Percentiles rank a stretch among this genome's conserved stretches.
These are phyloP conservation scores for Candida schatavii DNA, from an alignment of 805 yeast genomes.

Conservation along the genomic window DNA sequence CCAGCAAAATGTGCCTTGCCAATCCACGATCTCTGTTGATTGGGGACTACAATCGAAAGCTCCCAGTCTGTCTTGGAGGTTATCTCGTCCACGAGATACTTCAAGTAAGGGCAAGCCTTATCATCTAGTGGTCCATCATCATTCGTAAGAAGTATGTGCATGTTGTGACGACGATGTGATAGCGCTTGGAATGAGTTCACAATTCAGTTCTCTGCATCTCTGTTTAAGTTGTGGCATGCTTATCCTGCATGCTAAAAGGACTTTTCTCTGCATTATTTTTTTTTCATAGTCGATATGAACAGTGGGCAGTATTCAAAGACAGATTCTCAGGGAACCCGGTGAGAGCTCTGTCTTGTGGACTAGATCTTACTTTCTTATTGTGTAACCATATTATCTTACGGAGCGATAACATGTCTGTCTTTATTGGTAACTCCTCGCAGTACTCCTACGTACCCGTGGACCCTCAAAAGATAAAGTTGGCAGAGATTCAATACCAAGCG, in stretches of 20 bases:
- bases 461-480: conserved; percentile 58
- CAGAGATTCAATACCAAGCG: conserved; percentile 67
- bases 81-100: conserved; percentile 73
- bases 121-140: conserved; percentile 95
- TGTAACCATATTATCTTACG: too few relatives aligned
- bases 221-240: too few relatives aligned
- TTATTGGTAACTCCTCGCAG: conserved; percentile 48
- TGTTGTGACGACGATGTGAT: conserved; percentile 11
- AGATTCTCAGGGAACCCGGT: too few relatives aligned
- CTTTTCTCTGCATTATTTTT: too few relatives aligned
- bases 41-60: conserved; percentile 79
- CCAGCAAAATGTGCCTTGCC: conserved; percentile 96
- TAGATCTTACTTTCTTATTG: too few relatives aligned
- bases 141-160: conserved; percentile 69
- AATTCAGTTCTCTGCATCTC: too few relatives aligned
- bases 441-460: conserved; percentile 48
- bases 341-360: too few relatives aligned
- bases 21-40: conserved; percentile 89
- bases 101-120: conserved; percentile 77
- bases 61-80: conserved; percentile 73
- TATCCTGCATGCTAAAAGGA: too few relatives aligned
- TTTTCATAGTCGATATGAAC: too few relatives aligned
- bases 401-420: conserved; percentile 71
- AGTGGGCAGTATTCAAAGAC: too few relatives aligned
- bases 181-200: background rate